phyloP scores from a whole-genome alignment of 2,329 filamentous ascomycete genomes.

The Zymoseptoria tritici region DNA sequence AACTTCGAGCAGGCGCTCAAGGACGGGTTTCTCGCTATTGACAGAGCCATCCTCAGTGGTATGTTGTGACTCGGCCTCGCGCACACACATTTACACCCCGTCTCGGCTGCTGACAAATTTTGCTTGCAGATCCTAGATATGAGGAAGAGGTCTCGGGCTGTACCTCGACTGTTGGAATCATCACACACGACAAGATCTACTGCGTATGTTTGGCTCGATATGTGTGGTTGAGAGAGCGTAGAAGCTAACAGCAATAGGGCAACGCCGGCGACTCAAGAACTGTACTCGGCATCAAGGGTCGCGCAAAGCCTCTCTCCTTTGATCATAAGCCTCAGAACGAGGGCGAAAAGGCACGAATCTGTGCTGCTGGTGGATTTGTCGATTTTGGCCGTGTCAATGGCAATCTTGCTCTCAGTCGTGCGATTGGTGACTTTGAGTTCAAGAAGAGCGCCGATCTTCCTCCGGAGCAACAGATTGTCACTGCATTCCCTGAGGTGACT shows the following conservation, averaged over 20 bases:
- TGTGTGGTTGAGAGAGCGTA: background rate
- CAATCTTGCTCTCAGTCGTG: constrained; percentile 90
- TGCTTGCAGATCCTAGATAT: constrained; percentile 74
- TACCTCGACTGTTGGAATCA: constrained; percentile 84
- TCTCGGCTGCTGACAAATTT: constrained; percentile 20
- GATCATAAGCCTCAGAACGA: constrained; percentile 99
- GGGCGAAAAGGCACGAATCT: constrained; percentile 93
- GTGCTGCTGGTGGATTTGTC: constrained; percentile 91
- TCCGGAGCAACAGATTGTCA: constrained; percentile 98
- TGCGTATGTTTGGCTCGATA: constrained; percentile 58
- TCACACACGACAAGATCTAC: constrained; percentile 88
- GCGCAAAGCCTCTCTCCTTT: constrained; percentile 96
- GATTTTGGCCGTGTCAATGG: constrained; percentile 98
- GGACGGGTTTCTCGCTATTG: constrained; percentile 93
- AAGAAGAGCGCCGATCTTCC: constrained; percentile 97
- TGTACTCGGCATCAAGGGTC: constrained; percentile 91
- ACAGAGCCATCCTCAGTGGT: constrained; percentile 94
- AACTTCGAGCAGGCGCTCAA: constrained; percentile 94
- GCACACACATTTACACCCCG: background rate
- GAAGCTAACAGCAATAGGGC: constrained; percentile 51
- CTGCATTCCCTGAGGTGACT: constrained; percentile 89
- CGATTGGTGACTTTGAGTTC: constrained; percentile 98
- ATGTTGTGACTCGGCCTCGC: constrained; percentile 28
- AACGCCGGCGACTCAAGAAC: constrained; percentile 95
- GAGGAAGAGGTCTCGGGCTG: constrained; percentile 97